These are phyloP conservation scores for Aspergillus sp. DNA, from an alignment of 2,329 filamentous ascomycete genomes.

Conservation along the genomic window DNA sequence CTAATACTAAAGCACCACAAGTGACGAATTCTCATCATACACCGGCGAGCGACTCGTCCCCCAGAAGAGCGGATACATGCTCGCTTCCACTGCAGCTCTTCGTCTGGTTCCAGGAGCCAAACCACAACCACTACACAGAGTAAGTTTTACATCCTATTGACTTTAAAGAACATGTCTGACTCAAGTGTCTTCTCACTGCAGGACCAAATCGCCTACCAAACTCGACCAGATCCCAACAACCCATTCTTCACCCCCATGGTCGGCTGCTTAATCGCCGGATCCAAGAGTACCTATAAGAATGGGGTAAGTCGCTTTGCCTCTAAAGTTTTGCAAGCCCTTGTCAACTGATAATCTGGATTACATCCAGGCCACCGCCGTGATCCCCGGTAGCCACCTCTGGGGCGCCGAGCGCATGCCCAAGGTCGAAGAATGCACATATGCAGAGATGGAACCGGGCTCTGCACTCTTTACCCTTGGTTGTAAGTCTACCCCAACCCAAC, in stretches of 20 bases:
- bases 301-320: not conserved
- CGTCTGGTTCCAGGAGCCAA: slow-evolving; percentile 5
- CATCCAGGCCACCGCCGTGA: slow-evolving; percentile 3
- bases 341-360: not conserved
- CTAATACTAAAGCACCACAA: not conserved
- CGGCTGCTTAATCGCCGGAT: slow-evolving; percentile 5
- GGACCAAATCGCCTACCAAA: slow-evolving; percentile 9
- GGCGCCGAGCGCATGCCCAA: slow-evolving; percentile 2
- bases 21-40: slow-evolving; percentile 6
- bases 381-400: slow-evolving; percentile 6
- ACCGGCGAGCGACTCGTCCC: slow-evolving; percentile 1
- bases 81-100: slow-evolving; percentile 3
- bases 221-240: slow-evolving; percentile 1
- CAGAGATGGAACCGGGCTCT: slow-evolving; percentile 8
- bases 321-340: not conserved
- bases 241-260: slow-evolving; percentile 7
- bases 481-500: not conserved
- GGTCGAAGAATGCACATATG: slow-evolving; percentile 7
- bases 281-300: slow-evolving; percentile 3
- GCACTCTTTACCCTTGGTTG: slow-evolving; percentile 4
- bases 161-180: not conserved
- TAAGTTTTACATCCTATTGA: not conserved
- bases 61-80: slow-evolving; percentile 10
- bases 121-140: slow-evolving; percentile 4
- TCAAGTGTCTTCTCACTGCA: not conserved